These are phyloP conservation scores for Rosa multiflora DNA, from an alignment of 306 rosid species.

Conservation along the genomic window DNA sequence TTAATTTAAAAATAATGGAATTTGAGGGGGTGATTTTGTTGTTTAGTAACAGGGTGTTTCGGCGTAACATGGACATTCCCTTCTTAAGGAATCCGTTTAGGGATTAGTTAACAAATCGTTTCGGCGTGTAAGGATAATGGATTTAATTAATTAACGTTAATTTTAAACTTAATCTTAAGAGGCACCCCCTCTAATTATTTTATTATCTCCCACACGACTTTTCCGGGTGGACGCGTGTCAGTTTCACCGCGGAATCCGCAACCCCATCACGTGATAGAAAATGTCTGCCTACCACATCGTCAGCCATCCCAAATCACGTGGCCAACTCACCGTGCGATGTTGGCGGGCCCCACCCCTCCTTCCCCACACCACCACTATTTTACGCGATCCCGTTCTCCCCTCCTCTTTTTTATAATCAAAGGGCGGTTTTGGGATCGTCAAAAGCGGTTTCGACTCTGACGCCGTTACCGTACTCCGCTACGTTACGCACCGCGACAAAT, in stretches of 20 bases:
- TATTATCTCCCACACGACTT: neutral
- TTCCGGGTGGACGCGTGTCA: constrained; percentile 42
- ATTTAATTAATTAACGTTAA: neutral
- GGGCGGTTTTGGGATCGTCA: neutral
- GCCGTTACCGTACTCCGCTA: neutral
- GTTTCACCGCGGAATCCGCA: constrained; percentile 46
- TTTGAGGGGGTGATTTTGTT: neutral
- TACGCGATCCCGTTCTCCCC: constrained; percentile 13
- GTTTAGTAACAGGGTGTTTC: constrained; percentile 14
- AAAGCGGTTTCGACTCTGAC: neutral
- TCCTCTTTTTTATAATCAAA: neutral
- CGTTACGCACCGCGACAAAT: neutral
- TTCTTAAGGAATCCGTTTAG: constrained; percentile 62
- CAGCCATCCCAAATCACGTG: constrained; percentile 70
- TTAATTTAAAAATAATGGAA: neutral
- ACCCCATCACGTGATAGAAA: constrained; percentile 76
- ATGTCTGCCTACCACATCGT: constrained; percentile 46
- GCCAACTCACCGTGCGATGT: constrained; percentile 72
- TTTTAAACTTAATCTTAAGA: neutral
- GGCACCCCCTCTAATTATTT: neutral
- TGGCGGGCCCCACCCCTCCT: constrained; percentile 38
- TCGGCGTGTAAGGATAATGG: constrained; percentile 15
- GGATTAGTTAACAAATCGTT: constrained; percentile 87
- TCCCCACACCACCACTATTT: neutral
- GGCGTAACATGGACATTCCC: constrained; percentile 61